Base-by-base conservation (phyloP, 202 grass and related monocot species). In the Dendrocalamus latiflorus region DNA sequence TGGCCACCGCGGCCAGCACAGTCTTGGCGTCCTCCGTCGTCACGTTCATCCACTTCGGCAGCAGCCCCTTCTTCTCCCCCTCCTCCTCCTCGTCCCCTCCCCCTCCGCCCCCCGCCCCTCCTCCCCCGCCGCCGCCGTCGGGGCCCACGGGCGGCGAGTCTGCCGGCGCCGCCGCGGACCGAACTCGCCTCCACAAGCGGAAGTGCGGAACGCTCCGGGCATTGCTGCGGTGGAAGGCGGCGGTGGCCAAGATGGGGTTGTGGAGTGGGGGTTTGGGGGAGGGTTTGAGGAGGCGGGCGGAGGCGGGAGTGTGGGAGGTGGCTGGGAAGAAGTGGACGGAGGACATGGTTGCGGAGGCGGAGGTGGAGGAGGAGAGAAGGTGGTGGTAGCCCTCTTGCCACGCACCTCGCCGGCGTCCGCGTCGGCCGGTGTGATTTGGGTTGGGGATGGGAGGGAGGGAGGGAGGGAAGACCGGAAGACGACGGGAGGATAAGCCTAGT, bases 21-120 rank as follows among this genome's bases (percentile, higher is more conserved):
- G 92, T 95, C 88, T 95, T 94, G 9, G 88, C 90, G 49, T 98
- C 95, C 4, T 95, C 95, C 33, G 82, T 76, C 11, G 86, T 85
- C 18, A 93, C 73, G 38, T 38, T 93, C 39, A 92, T 34, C 95
- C 92, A 98, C 51, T 94, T 86, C 4, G 90, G 88, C 6, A 97
- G 57, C 77, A 97, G 16, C 0, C 92, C 90, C 48, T 91, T 85
- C 58, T 65, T 86, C 81, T 81, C 90, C 16, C 91, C 88, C 8
- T 91, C 88, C 36, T 82, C 85, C 0, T 81, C 86, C 3, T 87
- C 85, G 33, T 84, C n/a, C 84, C 83, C 91, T 4, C 79, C 79
- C 9, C 90, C 88, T 4, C 86, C 87, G 15, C 88, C 90, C 15
- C 75, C 89, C 3, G 71, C 78, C 47, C 70, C 78, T 38, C 92